These are phyloP conservation scores for Puccinia brachypodii DNA, from an alignment of 1,284 basidiomycete species.

Conservation along the genomic window DNA sequence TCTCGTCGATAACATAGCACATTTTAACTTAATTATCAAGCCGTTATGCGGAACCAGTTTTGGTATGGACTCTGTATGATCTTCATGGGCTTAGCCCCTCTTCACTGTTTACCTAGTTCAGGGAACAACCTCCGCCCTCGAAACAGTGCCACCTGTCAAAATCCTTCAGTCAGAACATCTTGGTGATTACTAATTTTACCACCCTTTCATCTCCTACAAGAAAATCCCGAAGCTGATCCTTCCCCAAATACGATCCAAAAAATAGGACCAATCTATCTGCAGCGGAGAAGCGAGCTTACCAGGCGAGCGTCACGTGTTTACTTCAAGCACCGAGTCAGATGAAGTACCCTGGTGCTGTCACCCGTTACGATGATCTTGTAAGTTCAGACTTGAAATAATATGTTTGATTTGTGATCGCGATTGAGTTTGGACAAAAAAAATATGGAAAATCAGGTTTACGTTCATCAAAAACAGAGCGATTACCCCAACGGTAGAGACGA, in stretches of 20 bases:
- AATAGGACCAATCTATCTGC: slow-evolving; percentile 21
- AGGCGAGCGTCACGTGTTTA: slow-evolving; percentile 27
- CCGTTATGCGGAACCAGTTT: slow-evolving; percentile 6
- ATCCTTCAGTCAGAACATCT: slow-evolving; percentile 39
- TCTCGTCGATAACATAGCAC: not conserved
- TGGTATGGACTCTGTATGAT: slow-evolving; percentile 17
- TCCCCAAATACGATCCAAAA: not conserved
- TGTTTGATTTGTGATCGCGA: not conserved
- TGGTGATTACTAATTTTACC: slow-evolving; percentile 9
- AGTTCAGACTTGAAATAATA: not conserved
- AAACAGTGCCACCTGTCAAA: slow-evolving; percentile 19
- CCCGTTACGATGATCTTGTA: slow-evolving; percentile 44
- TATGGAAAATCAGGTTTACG: slow-evolving; percentile 11
- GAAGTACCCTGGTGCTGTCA: slow-evolving; percentile 38
- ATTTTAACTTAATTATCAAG: not conserved
- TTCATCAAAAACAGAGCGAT: slow-evolving; percentile 46
- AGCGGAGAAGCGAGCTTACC: slow-evolving; percentile 28
- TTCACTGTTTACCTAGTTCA: slow-evolving; percentile 8
- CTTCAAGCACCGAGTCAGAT: slow-evolving; percentile 31
- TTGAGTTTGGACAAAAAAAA: not conserved
- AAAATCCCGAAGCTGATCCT: not conserved
- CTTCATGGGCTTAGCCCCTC: not conserved
- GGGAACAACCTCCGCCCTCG: slow-evolving; percentile 6
- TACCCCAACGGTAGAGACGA: slow-evolving; percentile 37
- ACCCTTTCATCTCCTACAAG: not conserved